Evolutionary conservation across 2,329 filamentous ascomycete species (phyloP), one percentile per base, ranked within the genome.

Genomic region (Clarireedia homoeocarpa): DNA sequence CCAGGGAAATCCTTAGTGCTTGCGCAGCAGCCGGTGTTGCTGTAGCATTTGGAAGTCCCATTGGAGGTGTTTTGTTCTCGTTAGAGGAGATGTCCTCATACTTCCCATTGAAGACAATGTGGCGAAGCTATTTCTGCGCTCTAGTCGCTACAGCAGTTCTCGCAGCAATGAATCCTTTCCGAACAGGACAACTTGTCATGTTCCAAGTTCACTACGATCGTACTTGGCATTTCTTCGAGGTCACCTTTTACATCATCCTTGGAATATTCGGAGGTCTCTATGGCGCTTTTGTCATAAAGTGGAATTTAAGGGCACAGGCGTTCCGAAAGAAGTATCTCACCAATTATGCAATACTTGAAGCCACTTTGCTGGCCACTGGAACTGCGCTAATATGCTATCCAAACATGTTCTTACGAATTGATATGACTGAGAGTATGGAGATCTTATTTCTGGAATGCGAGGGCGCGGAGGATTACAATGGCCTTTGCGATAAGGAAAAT

Each of bases 371-470:
- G 42, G 91, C 94, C 1, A 82, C 85, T 0, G 80, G 83, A 6
- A 99, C 94, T 4, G 94, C 91, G 9, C 78, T 97, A 24, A 78
- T 99, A n/a, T 96, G 92, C 71, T 99, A 95, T 67, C 94, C 92
- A 0, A 99, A 99, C 65, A 91, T 88, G 70, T 97, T 99, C 62
- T 70, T 99, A 56, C 81, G 89, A 55, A 96, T 97, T 65, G 95
- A 99, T 72, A 97, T 99, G 94, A 96, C 94, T 0, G 92, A 97
- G 74, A 96, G 91, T 75, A 97, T 99, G 94, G 91, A 97, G 70
- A 95, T 96, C 61, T 75, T 99, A 10, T 99, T 99, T 71, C 80
- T 88, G 14, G 94, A 99, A 69, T 99, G 94, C 65, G 89, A 95
- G 67, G 90, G 88, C 5, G 85, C 79, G 20, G 88, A 95, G 69